These are phyloP conservation scores for Penicillium psychrosexuale DNA, from an alignment of 2,329 filamentous ascomycete genomes.

Conservation along the genomic window DNA sequence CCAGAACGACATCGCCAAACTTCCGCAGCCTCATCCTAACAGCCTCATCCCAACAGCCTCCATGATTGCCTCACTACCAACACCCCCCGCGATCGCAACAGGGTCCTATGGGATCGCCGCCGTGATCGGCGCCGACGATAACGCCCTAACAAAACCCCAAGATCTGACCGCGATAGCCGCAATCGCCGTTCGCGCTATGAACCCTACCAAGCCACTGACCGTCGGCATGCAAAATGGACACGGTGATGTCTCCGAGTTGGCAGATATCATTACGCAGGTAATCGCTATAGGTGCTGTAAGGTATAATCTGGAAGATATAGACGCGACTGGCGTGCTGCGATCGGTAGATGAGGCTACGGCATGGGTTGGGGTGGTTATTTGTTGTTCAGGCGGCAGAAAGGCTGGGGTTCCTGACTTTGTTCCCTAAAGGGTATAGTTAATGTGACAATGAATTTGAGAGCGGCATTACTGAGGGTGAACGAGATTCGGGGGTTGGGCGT, in stretches of 20 bases:
- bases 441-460: constrained; percentile 45
- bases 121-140: constrained; percentile 46
- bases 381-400: constrained; percentile 36
- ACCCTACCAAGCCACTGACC: constrained; percentile 38
- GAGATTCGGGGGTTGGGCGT: constrained; percentile 52
- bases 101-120: constrained; percentile 53
- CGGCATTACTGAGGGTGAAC: constrained; percentile 41
- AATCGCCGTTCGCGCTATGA: constrained; percentile 48
- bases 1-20: constrained; percentile 9
- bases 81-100: constrained; percentile 47
- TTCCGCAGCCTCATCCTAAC: constrained; percentile 43
- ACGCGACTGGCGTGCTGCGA: constrained; percentile 39
- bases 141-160: constrained; percentile 49
- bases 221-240: constrained; percentile 63
- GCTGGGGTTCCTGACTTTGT: constrained; percentile 48
- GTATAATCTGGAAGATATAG: constrained; percentile 58
- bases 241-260: constrained; percentile 45
- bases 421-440: constrained; percentile 52
- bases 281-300: constrained; percentile 56
- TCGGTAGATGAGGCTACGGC: constrained; percentile 48
- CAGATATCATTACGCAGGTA: constrained; percentile 41
- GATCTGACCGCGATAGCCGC: constrained; percentile 50
- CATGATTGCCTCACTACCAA: constrained; percentile 39
- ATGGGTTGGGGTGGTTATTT: constrained; percentile 39
- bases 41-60: constrained; percentile 38